Conservation (phyloP, 192 early-diverging fungal genomes). For the Diversispora epigaea region DNA sequence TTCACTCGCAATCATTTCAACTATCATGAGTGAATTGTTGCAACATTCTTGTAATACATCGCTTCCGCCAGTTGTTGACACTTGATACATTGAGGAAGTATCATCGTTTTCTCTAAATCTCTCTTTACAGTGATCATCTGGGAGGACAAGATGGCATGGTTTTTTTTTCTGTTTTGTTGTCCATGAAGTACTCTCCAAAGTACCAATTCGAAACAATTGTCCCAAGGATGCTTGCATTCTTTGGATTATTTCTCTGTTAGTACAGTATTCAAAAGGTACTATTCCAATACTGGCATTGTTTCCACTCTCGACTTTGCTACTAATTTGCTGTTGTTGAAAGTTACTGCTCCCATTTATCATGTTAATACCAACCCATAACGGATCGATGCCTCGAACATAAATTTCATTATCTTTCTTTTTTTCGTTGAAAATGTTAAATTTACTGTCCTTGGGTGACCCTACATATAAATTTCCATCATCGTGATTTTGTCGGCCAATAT, state of each 20-base stretch:
- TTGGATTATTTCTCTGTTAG: neutral
- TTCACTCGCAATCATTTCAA: neutral
- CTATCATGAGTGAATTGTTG: conserved; percentile 6
- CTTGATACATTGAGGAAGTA: neutral
- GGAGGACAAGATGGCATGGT: neutral
- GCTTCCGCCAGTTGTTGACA: neutral
- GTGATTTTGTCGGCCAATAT: conserved; percentile 20
- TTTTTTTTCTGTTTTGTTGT: neutral
- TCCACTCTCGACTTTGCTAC: neutral
- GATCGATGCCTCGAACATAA: conserved; percentile 14
- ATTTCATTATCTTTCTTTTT: conserved; percentile 10
- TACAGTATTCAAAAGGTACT: neutral
- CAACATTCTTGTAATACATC: neutral
- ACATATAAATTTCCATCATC: neutral
- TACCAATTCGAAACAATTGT: neutral
- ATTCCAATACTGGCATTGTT: neutral
- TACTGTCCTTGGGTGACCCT: neutral
- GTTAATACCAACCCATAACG: too few relatives aligned
- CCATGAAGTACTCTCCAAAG: too few relatives aligned
- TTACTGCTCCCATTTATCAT: too few relatives aligned
- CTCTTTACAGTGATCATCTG: neutral
- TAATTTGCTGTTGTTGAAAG: neutral
- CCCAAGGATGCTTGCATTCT: neutral
- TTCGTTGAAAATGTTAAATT: conserved; percentile 2
- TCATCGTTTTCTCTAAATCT: neutral